Percentiles rank a stretch among this genome's conserved stretches.
phyloP scores from a whole-genome alignment of 1,284 basidiomycete species.

The Rhodotorula sp. region DNA sequence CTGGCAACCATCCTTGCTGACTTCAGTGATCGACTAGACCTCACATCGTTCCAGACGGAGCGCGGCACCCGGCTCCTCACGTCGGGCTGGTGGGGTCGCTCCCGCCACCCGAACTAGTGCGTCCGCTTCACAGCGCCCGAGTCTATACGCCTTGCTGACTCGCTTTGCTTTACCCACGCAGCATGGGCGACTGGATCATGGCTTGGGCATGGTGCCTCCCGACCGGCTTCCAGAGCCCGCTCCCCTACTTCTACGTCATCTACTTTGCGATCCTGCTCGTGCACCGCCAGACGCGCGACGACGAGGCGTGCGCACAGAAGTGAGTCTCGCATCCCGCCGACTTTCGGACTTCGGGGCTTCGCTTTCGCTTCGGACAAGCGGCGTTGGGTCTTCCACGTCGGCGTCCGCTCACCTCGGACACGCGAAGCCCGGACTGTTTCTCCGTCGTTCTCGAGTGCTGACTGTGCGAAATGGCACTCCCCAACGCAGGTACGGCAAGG shows the following conservation, averaged over 20 bases:
- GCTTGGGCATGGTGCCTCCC: constrained; percentile 91
- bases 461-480: not conserved
- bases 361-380: too few relatives aligned
- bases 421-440: not conserved
- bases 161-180: constrained; percentile 50
- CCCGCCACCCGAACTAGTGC: constrained; percentile 73
- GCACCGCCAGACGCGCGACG: constrained; percentile 88
- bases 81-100: constrained; percentile 96
- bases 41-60: constrained; percentile 79
- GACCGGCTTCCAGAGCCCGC: constrained; percentile 84
- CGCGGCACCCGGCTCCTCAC: constrained; percentile 87
- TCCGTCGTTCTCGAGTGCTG: not conserved
- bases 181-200: constrained; percentile 78
- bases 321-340: constrained; percentile 50
- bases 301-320: constrained; percentile 88
- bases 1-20: not conserved
- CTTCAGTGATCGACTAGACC: constrained; percentile 52
- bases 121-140: not conserved
- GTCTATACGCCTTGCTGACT: too few relatives aligned
- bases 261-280: constrained; percentile 86
- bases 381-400: too few relatives aligned
- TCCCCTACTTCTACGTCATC: constrained; percentile 92
- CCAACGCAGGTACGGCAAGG: constrained; percentile 64
- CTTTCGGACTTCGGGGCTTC: too few relatives aligned
- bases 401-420: too few relatives aligned